These are phyloP conservation scores for Clitopilus hobsonii DNA, from an alignment of 768 basidiomycete species.

Conservation along the genomic window DNA sequence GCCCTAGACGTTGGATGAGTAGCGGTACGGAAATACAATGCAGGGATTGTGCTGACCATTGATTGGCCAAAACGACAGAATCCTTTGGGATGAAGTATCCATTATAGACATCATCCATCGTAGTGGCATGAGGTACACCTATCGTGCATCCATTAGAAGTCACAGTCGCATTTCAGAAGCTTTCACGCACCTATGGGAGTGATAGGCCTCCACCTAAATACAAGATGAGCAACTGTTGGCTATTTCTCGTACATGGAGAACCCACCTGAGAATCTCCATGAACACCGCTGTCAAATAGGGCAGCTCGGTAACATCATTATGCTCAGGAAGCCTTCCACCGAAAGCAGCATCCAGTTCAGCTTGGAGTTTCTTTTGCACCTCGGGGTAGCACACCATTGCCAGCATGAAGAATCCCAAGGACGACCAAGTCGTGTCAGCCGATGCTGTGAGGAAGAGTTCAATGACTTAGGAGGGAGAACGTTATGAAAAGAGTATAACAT, in stretches of 20 bases:
- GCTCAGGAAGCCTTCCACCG: constrained; percentile 11
- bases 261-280: constrained; percentile 8
- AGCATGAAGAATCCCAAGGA: constrained; percentile 7
- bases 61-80: constrained; percentile 2
- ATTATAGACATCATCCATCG: constrained; percentile 5
- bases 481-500: constrained; percentile 9
- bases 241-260: neutral
- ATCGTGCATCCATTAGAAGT: no score
- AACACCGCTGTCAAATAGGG: constrained; percentile 10
- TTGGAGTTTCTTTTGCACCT: constrained; percentile 7
- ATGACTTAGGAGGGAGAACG: neutral
- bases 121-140: constrained; percentile 6
- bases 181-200: constrained; percentile 16
- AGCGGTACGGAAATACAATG: neutral
- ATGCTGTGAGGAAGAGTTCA: neutral
- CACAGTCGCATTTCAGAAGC: neutral
- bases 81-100: constrained; percentile 6
- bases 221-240: neutral
- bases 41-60: neutral
- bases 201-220: constrained; percentile 15
- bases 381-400: constrained; percentile 10
- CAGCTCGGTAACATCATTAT: constrained; percentile 6
- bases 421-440: constrained; percentile 4
- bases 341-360: constrained; percentile 11
- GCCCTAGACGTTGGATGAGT: neutral